Evolutionary conservation across 371 early-diverging fungal species (phyloP).

Genomic region (Rhizomucor miehei): DNA sequence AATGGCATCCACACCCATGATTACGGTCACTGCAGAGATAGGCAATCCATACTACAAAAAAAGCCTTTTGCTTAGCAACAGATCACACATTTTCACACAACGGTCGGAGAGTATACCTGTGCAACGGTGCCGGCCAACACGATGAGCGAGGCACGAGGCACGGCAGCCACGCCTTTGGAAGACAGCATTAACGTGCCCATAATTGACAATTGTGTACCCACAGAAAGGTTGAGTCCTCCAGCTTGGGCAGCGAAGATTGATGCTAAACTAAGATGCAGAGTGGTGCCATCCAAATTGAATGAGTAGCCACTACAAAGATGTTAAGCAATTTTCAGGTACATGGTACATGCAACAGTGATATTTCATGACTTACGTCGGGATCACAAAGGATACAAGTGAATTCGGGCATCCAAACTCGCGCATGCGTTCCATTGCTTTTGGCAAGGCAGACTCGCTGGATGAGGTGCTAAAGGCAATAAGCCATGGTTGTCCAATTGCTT

Average conservation of each 20-base stretch:
- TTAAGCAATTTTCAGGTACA: not conserved
- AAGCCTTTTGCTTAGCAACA: conserved; percentile 4
- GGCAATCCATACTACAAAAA: conserved; percentile 14
- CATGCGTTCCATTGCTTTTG: conserved; percentile 74
- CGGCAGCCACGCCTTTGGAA: conserved; percentile 81
- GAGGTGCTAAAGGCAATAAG: conserved; percentile 85
- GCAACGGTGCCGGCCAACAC: conserved; percentile 56
- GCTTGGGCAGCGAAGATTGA: conserved; percentile 74
- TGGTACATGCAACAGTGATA: too few relatives aligned
- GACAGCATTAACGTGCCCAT: conserved; percentile 75
- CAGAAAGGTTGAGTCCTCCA: conserved; percentile 50
- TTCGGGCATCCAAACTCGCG: conserved; percentile 72
- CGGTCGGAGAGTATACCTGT: conserved; percentile 9
- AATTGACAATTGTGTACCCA: conserved; percentile 66
- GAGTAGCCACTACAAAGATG: conserved; percentile 84
- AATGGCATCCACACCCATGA: conserved; percentile 65
- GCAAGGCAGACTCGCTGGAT: conserved; percentile 79
- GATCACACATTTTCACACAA: not conserved
- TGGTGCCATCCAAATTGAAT: conserved; percentile 83
- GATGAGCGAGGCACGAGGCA: conserved; percentile 73
- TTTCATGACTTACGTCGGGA: conserved; percentile 43
- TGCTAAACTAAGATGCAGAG: conserved; percentile 63
- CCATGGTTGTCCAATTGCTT: conserved; percentile 61
- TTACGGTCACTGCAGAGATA: conserved; percentile 13
- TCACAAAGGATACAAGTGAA: conserved; percentile 70